Percentiles rank a stretch among this genome's conserved stretches.
Evolutionary conservation across 495 filamentous ascomycete genomes (phyloP).

Genomic region (Baudoinia panamericana): DNA sequence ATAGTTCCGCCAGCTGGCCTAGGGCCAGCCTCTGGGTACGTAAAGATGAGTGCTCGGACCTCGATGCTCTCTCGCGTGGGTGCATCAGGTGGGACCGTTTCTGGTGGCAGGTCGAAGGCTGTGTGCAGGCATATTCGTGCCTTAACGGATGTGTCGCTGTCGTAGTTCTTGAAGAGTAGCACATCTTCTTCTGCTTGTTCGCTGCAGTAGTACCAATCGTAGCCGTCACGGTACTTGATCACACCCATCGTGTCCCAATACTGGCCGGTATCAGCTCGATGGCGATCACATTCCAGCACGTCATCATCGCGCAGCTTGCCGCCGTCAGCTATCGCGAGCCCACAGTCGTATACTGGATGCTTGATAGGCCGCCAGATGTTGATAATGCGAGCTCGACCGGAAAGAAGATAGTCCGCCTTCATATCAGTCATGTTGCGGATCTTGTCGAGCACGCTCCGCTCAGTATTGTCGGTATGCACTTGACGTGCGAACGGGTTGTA

Average conservation of each 20-base stretch:
- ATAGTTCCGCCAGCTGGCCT: constrained; percentile 1
- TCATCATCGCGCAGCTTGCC: constrained; percentile 9
- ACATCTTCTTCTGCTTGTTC: constrained; percentile 15
- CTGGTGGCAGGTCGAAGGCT: constrained; percentile 14
- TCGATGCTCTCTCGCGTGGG: constrained; percentile 14
- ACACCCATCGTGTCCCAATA: constrained; percentile 22
- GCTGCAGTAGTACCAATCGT: constrained; percentile 18
- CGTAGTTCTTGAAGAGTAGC: constrained; percentile 20
- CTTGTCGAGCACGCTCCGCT: constrained; percentile 13
- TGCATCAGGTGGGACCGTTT: constrained; percentile 1
- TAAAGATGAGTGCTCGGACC: constrained; percentile 16
- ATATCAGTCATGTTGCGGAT: constrained; percentile 12
- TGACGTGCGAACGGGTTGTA: constrained; percentile 20
- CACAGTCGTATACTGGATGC: constrained; percentile 19
- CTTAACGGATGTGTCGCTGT: constrained; percentile 9
- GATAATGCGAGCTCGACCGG: constrained; percentile 16
- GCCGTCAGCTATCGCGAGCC: constrained; percentile 17
- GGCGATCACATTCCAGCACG: constrained; percentile 18
- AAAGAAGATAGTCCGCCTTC: constrained; percentile 15
- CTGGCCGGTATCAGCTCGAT: constrained; percentile 7
- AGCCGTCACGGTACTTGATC: constrained; percentile 15
- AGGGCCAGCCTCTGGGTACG: constrained; percentile 1
- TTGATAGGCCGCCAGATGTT: constrained; percentile 20
- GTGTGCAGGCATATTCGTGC: constrained; percentile 15
- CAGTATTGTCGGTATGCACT: constrained; percentile 18